Evolutionary conservation across 768 basidiomycete species (phyloP).

Genomic region (Gloeophyllum trabeum): DNA sequence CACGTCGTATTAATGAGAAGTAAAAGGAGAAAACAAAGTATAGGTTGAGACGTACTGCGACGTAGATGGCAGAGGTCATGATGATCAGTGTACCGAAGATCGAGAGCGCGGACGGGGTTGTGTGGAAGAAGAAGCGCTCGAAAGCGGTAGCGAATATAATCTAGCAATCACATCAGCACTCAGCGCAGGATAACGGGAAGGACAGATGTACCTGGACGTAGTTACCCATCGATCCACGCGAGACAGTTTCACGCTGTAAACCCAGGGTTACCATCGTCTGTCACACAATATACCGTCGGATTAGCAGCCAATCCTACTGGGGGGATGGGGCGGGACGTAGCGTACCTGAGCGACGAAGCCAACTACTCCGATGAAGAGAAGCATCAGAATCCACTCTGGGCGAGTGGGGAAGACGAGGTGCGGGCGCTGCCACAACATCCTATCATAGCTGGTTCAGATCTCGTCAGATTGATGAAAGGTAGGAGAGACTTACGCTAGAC

Average conservation of each 20-base stretch:
- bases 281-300: too few relatives aligned
- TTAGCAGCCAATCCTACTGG: too few relatives aligned
- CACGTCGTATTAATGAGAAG: not conserved
- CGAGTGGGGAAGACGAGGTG: conserved; percentile 34
- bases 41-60: conserved; percentile 50
- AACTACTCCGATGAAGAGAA: conserved; percentile 39
- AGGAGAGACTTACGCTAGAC: conserved; percentile 14
- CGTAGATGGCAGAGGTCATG: conserved; percentile 47
- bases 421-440: conserved; percentile 30
- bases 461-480: not conserved
- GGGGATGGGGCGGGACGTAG: not conserved
- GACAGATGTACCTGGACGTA: conserved; percentile 35
- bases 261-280: conserved; percentile 50
- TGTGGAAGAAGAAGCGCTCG: conserved; percentile 55
- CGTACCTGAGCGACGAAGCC: conserved; percentile 14
- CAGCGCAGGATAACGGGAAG: conserved; percentile 5
- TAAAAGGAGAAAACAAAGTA: not conserved
- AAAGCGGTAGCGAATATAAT: conserved; percentile 57
- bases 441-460: conserved; percentile 8
- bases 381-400: conserved; percentile 31
- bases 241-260: conserved; percentile 53
- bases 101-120: conserved; percentile 45
- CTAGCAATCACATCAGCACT: conserved; percentile 15
- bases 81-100: conserved; percentile 57
- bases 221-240: conserved; percentile 48